phyloP scores from a whole-genome alignment of 208 protist species.

The Phytomonas francai region DNA sequence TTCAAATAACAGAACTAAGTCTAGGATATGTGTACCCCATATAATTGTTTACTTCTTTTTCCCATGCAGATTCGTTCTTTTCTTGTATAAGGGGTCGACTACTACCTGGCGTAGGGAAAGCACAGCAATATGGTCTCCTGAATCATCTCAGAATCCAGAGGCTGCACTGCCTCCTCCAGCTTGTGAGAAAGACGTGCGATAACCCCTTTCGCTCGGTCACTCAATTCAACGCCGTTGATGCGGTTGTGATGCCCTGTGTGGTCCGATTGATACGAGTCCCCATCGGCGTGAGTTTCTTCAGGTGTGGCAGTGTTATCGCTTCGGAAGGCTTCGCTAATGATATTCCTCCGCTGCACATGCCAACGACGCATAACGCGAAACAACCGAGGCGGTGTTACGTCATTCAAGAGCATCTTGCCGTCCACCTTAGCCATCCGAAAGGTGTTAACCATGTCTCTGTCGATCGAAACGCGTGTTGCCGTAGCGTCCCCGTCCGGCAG shows the following conservation, averaged over 20 bases:
- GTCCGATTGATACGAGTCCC: neutral
- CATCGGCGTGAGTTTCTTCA: neutral
- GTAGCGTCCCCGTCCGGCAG: slow-evolving; percentile 8
- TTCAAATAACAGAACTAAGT: slow-evolving; percentile 4
- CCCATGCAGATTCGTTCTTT: neutral
- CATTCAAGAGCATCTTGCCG: slow-evolving; percentile 60
- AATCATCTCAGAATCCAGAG: slow-evolving; percentile 39
- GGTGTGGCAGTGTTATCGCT: neutral
- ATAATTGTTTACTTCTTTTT: neutral
- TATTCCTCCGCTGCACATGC: slow-evolving; percentile 53
- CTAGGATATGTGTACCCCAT: neutral
- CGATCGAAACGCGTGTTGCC: slow-evolving; percentile 22
- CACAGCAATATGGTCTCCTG: slow-evolving; percentile 78
- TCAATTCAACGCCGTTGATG: neutral
- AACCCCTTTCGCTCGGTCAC: slow-evolving; percentile 4
- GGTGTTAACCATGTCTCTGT: slow-evolving; percentile 56
- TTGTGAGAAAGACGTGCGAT: slow-evolving; percentile 14
- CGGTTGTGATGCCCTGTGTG: neutral
- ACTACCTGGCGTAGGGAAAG: slow-evolving; percentile 51
- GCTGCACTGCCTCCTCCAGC: slow-evolving; percentile 33
- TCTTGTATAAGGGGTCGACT: neutral
- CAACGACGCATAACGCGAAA: slow-evolving; percentile 78
- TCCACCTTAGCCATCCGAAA: slow-evolving; percentile 53
- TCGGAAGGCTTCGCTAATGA: neutral
- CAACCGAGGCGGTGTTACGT: slow-evolving; percentile 46